phyloP scores from a whole-genome alignment of 805 yeast species.

The Hemisphaericaspora nanyangensis region DNA sequence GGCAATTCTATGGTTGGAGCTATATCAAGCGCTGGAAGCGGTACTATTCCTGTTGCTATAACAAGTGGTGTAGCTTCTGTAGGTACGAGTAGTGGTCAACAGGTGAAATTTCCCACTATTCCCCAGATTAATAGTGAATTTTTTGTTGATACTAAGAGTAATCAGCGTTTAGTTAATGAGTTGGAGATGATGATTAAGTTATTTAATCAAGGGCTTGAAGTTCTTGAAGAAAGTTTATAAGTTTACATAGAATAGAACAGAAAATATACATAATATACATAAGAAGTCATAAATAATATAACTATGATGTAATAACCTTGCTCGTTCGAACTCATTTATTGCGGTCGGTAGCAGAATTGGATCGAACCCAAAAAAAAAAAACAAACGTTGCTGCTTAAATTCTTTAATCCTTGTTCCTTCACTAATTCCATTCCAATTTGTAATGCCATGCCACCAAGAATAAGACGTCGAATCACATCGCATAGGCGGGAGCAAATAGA shows the following conservation, averaged over 20 bases:
- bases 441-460: constrained; percentile 36
- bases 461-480: constrained; percentile 41
- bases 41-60: neutral
- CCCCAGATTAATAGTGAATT: constrained; percentile 35
- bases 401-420: too few relatives aligned
- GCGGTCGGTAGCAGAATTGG: neutral
- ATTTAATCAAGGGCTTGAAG: constrained; percentile 39
- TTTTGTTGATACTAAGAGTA: constrained; percentile 35
- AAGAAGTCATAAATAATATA: too few relatives aligned
- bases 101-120: constrained; percentile 29
- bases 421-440: too few relatives aligned
- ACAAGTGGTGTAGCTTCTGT: constrained; percentile 1
- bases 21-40: constrained; percentile 2
- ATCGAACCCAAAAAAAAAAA: neutral
- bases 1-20: constrained; percentile 10
- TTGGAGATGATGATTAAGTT: constrained; percentile 35
- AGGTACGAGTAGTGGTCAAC: neutral
- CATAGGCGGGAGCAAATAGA: constrained; percentile 41
- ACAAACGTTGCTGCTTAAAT: too few relatives aligned
- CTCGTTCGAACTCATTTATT: too few relatives aligned
- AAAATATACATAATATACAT: too few relatives aligned
- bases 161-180: constrained; percentile 30
- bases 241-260: neutral
- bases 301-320: too few relatives aligned
- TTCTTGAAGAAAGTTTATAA: constrained; percentile 28